These are phyloP conservation scores for Diplocarpon rosae DNA, from an alignment of 2,329 filamentous ascomycete genomes.

Conservation along the genomic window DNA sequence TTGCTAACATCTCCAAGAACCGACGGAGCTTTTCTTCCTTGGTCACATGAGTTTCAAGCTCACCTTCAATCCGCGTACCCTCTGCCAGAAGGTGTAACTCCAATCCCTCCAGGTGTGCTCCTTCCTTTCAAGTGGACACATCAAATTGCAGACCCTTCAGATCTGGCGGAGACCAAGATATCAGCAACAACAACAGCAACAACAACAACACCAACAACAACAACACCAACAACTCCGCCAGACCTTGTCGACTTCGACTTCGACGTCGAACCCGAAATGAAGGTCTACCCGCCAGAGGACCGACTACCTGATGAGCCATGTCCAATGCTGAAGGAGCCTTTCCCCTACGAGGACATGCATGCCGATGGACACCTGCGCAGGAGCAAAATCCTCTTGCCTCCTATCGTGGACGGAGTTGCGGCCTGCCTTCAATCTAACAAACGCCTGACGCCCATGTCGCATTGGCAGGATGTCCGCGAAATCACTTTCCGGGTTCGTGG, in stretches of 20 bases:
- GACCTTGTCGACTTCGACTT: neutral
- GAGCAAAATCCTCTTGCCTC: neutral
- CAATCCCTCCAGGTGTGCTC: conserved; percentile 63
- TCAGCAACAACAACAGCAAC: neutral
- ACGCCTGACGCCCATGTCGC: conserved; percentile 60
- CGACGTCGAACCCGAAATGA: neutral
- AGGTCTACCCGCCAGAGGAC: neutral
- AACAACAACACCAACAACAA: neutral
- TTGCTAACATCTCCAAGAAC: conserved; percentile 45
- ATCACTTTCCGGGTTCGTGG: conserved; percentile 47
- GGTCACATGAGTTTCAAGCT: conserved; percentile 58
- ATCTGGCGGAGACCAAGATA: too few species aligned
- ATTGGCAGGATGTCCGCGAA: conserved; percentile 92
- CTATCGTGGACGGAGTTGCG: conserved; percentile 8
- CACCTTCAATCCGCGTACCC: conserved; percentile 58
- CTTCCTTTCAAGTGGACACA: conserved; percentile 66
- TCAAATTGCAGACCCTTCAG: conserved; percentile 23
- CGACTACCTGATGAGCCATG: neutral
- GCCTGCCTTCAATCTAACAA: conserved; percentile 49
- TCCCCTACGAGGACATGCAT: conserved; percentile 1
- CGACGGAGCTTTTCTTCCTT: conserved; percentile 71
- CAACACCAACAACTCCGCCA: neutral
- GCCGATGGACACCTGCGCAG: conserved; percentile 1
- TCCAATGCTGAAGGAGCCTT: conserved; percentile 9
- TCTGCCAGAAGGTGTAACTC: conserved; percentile 51